A percentile compares a stretch with the other conserved stretches of the same genome.
phyloP scores from a whole-genome alignment of 2,329 filamentous ascomycete species.

The Neoascochyta sp. region DNA sequence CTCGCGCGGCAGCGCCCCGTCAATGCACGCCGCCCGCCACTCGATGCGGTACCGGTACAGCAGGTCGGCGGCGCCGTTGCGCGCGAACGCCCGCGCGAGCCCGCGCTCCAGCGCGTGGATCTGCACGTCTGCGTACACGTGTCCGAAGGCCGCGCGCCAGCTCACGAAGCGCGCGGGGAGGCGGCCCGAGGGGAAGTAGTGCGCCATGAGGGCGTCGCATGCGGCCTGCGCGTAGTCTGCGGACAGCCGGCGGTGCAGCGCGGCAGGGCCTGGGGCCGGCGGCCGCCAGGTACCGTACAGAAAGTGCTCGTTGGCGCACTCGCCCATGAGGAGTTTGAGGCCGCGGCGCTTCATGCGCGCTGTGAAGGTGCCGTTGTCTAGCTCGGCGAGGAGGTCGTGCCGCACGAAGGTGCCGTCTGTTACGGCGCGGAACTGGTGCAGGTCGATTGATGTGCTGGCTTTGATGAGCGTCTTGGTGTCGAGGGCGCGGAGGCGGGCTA shows the following conservation, averaged over 20 bases:
- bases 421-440: slow-evolving; percentile 55
- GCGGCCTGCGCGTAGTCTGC: slow-evolving; percentile 51
- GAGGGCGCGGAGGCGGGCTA: slow-evolving; percentile 44
- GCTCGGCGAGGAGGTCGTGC: slow-evolving; percentile 42
- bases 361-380: slow-evolving; percentile 51
- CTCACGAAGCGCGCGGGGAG: slow-evolving; percentile 41
- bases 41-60: slow-evolving; percentile 54
- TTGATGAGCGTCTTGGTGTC: slow-evolving; percentile 42
- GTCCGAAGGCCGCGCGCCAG: slow-evolving; percentile 54
- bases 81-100: slow-evolving; percentile 45
- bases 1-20: slow-evolving; percentile 40
- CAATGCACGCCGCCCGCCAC: slow-evolving; percentile 49
- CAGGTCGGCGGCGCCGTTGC: slow-evolving; percentile 44
- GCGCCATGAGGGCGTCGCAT: slow-evolving; percentile 43
- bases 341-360: slow-evolving; percentile 43
- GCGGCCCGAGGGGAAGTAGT: slow-evolving; percentile 43
- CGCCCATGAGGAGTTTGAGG: slow-evolving; percentile 52
- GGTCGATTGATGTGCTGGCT: slow-evolving; percentile 42
- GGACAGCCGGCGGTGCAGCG: slow-evolving; percentile 46
- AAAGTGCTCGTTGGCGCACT: slow-evolving; percentile 53
- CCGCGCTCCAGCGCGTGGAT: slow-evolving; percentile 54
- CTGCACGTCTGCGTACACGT: slow-evolving; percentile 56
- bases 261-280: slow-evolving; percentile 41
- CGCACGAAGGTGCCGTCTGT: slow-evolving; percentile 50
- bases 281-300: slow-evolving; percentile 52